Evolutionary conservation across 352 stramenopile genomes (phyloP), one percentile per base, ranked within the genome.

Genomic region (Phytophthora fragariaefolia): DNA sequence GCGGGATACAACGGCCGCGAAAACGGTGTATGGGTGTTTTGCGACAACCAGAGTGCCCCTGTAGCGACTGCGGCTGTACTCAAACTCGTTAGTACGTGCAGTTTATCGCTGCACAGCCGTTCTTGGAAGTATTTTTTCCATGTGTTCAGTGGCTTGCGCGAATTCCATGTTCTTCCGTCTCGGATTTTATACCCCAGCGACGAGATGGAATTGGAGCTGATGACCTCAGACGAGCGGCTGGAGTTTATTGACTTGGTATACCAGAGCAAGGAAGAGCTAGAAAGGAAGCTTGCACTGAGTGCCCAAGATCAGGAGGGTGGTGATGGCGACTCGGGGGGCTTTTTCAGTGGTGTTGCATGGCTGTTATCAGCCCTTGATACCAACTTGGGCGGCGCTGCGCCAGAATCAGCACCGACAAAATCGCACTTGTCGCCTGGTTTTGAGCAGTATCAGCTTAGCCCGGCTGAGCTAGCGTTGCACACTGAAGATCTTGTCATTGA

Each of bases 281-380:
- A 82, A 22, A 66, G 62, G 9, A 79, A 72, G n/a, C 76, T 91
- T 46, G 76, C 71, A 15, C 60, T 86, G 24, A 78, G 58, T 28
- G 56, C 68, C 6, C 73, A 81, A 61, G 75, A 77, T 23, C 40
- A 63, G 12, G 62, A 75, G 12, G 50, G 52, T n/a, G 63, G 45
- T 1, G 58, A 61, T 9, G 63, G 52, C 2, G 65, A 62, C 23
- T 64, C 60, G 18, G 68, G 75, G 17, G 71, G 76, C 4, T 94
- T 94, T 59, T 92, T 92, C 51, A 91, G 83, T 27, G 83, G 86
- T 26, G 69, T 94, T 10, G 74, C 86, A 13, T 94, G 86, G 86
- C 42, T 94, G 15, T 66, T 92, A 51, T 87, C 83, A 27, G 80
- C 83, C 26, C 74, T 94, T 4, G 86, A 94, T 20, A 69, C 80